Evolutionary conservation across 2,329 filamentous ascomycete genomes (phyloP).

Genomic region (Diplodia scrobiculata): DNA sequence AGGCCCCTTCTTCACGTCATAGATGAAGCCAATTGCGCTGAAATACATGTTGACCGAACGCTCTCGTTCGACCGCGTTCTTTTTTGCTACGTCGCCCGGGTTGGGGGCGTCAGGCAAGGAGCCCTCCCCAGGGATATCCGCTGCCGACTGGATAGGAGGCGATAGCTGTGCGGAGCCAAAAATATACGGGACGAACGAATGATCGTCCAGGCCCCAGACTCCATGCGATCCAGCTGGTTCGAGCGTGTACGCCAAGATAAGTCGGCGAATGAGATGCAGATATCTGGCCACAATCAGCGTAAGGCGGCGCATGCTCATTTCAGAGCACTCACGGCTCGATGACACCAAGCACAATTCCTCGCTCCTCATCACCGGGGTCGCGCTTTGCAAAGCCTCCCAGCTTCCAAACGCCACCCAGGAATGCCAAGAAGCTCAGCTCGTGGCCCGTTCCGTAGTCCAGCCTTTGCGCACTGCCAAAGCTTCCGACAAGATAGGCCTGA

Average conservation of each 20-base stretch:
- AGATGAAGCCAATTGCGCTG: slow-evolving; percentile 91
- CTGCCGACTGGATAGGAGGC: slow-evolving; percentile 63
- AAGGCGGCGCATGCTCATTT: background rate
- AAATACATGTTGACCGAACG: slow-evolving; percentile 72
- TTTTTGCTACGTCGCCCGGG: slow-evolving; percentile 64
- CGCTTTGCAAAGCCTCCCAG: slow-evolving; percentile 73
- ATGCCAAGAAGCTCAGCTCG: slow-evolving; percentile 91
- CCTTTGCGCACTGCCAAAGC: slow-evolving; percentile 83
- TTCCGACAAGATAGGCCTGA: slow-evolving; percentile 75
- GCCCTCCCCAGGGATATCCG: slow-evolving; percentile 71
- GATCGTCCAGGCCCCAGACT: slow-evolving; percentile 98
- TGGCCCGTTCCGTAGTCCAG: slow-evolving; percentile 97
- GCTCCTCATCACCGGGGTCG: slow-evolving; percentile 62
- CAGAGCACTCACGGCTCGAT: slow-evolving; percentile 71
- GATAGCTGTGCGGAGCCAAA: slow-evolving; percentile 90
- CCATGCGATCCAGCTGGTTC: slow-evolving; percentile 96
- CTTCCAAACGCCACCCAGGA: slow-evolving; percentile 88
- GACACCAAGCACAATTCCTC: slow-evolving; percentile 77
- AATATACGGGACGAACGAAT: slow-evolving; percentile 91
- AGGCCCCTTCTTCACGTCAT: slow-evolving; percentile 92
- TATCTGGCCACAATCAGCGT: slow-evolving; percentile 58
- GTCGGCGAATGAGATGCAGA: slow-evolving; percentile 72
- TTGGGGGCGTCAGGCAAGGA: slow-evolving; percentile 69
- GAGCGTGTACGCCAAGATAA: slow-evolving; percentile 88
- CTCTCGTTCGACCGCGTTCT: slow-evolving; percentile 46